These are phyloP conservation scores for Neurospora sp. DNA, from an alignment of 495 filamentous ascomycete species.

Conservation along the genomic window DNA sequence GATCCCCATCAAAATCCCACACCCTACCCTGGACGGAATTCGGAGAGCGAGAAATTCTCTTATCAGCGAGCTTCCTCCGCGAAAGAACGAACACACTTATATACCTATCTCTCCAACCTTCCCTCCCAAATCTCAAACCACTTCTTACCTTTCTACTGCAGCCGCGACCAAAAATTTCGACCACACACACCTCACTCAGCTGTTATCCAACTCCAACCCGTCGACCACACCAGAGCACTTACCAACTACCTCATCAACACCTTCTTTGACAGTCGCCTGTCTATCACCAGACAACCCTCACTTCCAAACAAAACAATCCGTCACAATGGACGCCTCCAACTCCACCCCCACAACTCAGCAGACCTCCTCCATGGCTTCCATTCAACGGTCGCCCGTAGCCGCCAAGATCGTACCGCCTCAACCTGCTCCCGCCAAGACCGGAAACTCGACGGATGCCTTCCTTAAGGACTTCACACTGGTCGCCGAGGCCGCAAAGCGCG, in stretches of 20 bases:
- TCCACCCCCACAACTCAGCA: constrained; percentile 19
- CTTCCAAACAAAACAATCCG: not conserved
- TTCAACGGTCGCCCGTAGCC: constrained; percentile 13
- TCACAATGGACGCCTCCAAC: constrained; percentile 30
- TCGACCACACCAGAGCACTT: not conserved
- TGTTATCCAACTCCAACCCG: not conserved
- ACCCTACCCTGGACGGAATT: not conserved
- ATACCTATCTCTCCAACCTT: not conserved
- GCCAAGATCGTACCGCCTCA: constrained; percentile 25
- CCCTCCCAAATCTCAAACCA: not conserved
- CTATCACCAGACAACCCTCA: not conserved
- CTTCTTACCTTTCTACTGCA: not conserved
- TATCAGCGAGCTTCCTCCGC: not conserved
- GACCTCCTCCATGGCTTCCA: constrained; percentile 18
- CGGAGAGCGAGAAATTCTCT: not conserved
- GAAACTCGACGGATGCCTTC: constrained; percentile 48
- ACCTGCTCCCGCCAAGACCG: constrained; percentile 18
- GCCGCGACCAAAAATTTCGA: not conserved
- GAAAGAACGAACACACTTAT: not conserved
- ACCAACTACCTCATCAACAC: not conserved
- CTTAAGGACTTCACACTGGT: constrained; percentile 74
- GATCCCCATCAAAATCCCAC: not conserved
- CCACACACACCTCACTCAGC: not conserved
- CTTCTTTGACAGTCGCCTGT: not conserved
- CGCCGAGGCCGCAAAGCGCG: constrained; percentile 90